Percentiles rank a stretch among this genome's conserved stretches.
phyloP scores from a whole-genome alignment of 768 basidiomycete genomes.

The Amylocystis lapponica region DNA sequence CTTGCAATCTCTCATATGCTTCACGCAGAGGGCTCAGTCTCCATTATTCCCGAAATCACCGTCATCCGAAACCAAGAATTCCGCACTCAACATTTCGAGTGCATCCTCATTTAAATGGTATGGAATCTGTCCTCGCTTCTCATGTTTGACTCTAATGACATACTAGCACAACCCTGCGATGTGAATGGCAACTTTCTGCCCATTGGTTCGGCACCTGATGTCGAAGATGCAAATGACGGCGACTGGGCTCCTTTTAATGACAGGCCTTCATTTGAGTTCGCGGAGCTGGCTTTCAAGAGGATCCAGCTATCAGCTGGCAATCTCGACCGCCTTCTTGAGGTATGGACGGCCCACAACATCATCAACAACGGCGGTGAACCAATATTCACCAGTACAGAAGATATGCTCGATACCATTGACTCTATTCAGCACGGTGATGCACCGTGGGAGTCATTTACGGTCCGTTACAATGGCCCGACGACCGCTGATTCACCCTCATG shows the following conservation, averaged over 20 bases:
- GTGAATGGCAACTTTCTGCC: not conserved
- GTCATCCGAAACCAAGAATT: too few species aligned
- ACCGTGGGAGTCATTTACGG: conserved; percentile 31
- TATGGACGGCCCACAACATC: conserved; percentile 7
- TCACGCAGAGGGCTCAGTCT: too few species aligned
- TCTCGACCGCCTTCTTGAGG: conserved; percentile 19
- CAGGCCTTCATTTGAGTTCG: conserved; percentile 11
- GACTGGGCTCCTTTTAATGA: conserved; percentile 14
- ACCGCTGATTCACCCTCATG: conserved; percentile 12
- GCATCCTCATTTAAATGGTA: too few species aligned
- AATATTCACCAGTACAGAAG: conserved; percentile 23
- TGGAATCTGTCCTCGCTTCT: too few species aligned
- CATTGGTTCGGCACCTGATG: conserved; percentile 1
- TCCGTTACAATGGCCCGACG: conserved; percentile 19
- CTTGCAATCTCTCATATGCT: too few species aligned
- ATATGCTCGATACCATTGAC: conserved; percentile 32
- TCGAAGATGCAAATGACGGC: not conserved
- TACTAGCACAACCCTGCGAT: conserved; percentile 4
- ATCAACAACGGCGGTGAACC: conserved; percentile 1
- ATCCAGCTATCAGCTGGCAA: conserved; percentile 7
- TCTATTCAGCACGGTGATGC: conserved; percentile 27
- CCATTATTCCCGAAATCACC: too few species aligned
- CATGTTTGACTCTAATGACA: not conserved
- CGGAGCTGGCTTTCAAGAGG: conserved; percentile 9
- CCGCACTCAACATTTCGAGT: too few species aligned